A percentile compares a stretch with the other conserved stretches of the same genome.
Evolutionary conservation across 345 rosid genomes (phyloP).

Genomic region (Pugionium cornutum): DNA sequence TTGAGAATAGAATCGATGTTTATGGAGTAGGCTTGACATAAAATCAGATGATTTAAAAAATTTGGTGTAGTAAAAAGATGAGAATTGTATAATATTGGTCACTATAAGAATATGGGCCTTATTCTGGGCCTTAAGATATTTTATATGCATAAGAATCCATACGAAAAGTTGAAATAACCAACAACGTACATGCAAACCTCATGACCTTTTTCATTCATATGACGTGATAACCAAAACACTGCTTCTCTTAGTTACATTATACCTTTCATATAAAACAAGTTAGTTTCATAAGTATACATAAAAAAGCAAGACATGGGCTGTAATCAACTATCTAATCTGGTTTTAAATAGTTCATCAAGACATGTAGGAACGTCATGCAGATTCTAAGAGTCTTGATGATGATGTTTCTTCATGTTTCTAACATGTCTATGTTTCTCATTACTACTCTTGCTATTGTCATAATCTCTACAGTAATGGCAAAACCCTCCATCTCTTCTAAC

Average conservation of each 20-base stretch:
- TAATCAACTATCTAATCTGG: slow-evolving; percentile 27
- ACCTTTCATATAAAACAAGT: slow-evolving; percentile 4
- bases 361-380: slow-evolving; percentile 37
- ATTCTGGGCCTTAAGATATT: too few species aligned
- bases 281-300: not conserved
- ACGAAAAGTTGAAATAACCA: too few species aligned
- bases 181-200: slow-evolving; percentile 16
- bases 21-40: too few species aligned
- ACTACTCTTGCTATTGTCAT: slow-evolving; percentile 24
- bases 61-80: too few species aligned
- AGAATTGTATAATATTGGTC: too few species aligned
- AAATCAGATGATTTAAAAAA: too few species aligned
- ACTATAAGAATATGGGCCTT: too few species aligned
- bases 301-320: slow-evolving; percentile 27
- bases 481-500: slow-evolving; percentile 11
- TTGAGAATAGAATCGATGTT: too few species aligned
- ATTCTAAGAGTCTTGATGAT: slow-evolving; percentile 23
- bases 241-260: slow-evolving; percentile 18
- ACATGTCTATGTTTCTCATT: slow-evolving; percentile 31
- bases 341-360: slow-evolving; percentile 23
- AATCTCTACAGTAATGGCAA: slow-evolving; percentile 23
- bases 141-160: too few species aligned
- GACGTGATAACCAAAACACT: slow-evolving; percentile 32
- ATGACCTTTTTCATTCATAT: slow-evolving; percentile 34
- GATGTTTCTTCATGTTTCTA: slow-evolving; percentile 34